These are phyloP conservation scores for Mariannaea sp. DNA, from an alignment of 2,329 filamentous ascomycete species.

Conservation along the genomic window DNA sequence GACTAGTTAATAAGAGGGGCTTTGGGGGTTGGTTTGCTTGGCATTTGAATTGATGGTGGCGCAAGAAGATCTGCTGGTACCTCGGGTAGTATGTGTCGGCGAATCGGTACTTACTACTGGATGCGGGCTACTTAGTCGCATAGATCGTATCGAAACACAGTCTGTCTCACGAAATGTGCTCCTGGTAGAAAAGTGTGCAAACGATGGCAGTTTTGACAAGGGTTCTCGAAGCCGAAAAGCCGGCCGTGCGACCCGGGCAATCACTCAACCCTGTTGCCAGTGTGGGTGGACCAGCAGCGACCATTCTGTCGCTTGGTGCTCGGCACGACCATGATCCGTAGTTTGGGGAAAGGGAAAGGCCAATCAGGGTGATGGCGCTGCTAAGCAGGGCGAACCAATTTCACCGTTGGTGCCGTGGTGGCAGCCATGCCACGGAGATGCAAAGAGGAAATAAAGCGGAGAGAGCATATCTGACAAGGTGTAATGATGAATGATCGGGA, in stretches of 20 bases:
- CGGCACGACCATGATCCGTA: neutral
- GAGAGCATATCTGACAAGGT: no score
- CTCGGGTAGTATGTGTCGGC: no score
- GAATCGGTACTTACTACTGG: neutral
- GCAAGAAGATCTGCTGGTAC: no score
- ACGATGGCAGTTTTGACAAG: neutral
- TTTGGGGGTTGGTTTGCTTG: no score
- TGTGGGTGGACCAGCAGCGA: slow-evolving; percentile 6
- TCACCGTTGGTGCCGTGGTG: neutral
- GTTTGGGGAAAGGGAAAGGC: neutral
- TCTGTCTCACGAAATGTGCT: neutral
- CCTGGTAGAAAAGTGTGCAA: neutral
- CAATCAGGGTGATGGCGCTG: no score
- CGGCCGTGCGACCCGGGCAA: neutral
- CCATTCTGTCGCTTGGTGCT: neutral
- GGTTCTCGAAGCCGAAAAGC: neutral
- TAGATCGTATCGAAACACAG: slow-evolving; percentile 7
- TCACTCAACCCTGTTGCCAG: neutral
- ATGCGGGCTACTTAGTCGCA: slow-evolving; percentile 5
- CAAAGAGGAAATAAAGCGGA: neutral
- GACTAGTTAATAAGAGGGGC: no score
- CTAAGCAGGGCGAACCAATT: no score
- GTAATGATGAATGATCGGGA: neutral
- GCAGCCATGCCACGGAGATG: neutral
- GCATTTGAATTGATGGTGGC: no score